Evolutionary conservation across 768 basidiomycete genomes (phyloP).

Genomic region (Lactarius quietus): DNA sequence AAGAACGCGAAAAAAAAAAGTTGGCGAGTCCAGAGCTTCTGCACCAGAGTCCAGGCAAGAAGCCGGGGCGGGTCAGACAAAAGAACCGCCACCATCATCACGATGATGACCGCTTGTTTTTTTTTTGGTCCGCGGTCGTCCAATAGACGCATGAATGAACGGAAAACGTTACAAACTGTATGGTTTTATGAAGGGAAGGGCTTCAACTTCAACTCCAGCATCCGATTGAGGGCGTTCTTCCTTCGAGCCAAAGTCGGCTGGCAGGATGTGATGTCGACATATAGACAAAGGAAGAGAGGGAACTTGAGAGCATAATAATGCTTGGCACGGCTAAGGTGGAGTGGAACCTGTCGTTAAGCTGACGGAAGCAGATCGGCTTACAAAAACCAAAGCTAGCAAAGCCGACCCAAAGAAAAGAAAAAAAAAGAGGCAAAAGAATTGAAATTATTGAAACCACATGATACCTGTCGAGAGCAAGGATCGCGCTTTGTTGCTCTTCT

Average conservation of each 20-base stretch:
- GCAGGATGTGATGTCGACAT: neutral
- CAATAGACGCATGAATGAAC: neutral
- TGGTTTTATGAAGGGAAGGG: neutral
- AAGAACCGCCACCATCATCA: neutral
- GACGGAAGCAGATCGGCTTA: conserved; percentile 17
- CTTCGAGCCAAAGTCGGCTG: neutral
- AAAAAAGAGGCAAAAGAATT: neutral
- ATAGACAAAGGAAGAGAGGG: neutral
- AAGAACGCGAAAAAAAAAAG: neutral
- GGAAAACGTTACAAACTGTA: neutral
- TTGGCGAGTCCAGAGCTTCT: neutral
- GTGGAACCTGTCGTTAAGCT: conserved; percentile 10
- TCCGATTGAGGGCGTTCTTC: neutral
- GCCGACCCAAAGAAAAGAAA: conserved; percentile 6
- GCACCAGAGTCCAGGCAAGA: neutral
- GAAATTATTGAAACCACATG: neutral
- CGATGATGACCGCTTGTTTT: neutral
- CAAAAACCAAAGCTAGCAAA: conserved; percentile 8
- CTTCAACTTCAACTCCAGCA: neutral
- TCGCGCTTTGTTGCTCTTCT: neutral
- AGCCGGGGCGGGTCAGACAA: neutral
- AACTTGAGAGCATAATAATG: neutral
- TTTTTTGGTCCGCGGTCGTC: neutral
- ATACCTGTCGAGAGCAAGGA: neutral
- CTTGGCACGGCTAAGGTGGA: neutral